Base-by-base conservation (phyloP, 306 rosid genomes). In the Gleditsia sinensis region DNA sequence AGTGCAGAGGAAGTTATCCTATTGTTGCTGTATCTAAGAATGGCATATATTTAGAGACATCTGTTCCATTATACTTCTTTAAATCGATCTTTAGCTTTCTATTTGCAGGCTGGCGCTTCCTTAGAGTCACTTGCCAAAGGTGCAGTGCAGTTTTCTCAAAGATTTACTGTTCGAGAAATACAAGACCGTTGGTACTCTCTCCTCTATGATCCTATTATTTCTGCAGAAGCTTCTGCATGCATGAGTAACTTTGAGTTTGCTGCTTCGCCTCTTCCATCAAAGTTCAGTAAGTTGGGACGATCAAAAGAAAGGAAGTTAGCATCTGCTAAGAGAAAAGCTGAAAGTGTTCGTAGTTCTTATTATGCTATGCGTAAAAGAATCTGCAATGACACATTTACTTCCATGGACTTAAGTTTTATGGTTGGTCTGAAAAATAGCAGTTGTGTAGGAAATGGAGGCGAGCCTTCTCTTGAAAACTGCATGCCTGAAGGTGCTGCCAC, bases 91-190 rank as follows among this genome's bases (percentile, higher is more conserved):
- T 85, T 45, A 16, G 58, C 42, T 67, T 28, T 66, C 60, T 50
- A 49, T 76, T 65, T 85, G 32, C 80, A 94, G 98, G 91, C 86
- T 10, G 97, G 97, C 76, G 98, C 98, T 85, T 94, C 98, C 23
- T 83, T 94, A 76, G 98, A 94, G 72, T 88, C 97, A 55, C 96
- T 94, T 69, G 97, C 98, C 2, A 94, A 94, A 81, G 98, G 97
- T 11, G 97, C 97, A 4, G 97, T 89, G 71, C 92, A 85, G 67
- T 94, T 94, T 87, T 88, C 97, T 74, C 83, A 77, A 23, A 89
- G 86, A 72, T 91, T 77, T 81, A 83, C 86, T 70, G 74, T 87
- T 70, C 75, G 42, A 48, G 98, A 94, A 58, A 80, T 94, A 77
- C 83, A 88, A 43, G 97, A 94, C 54, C 83, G 98, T 51, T 94